A percentile compares a stretch with the other conserved stretches of the same genome.
Evolutionary conservation across 495 filamentous ascomycete genomes (phyloP).

Genomic region (Penicillium steckii): DNA sequence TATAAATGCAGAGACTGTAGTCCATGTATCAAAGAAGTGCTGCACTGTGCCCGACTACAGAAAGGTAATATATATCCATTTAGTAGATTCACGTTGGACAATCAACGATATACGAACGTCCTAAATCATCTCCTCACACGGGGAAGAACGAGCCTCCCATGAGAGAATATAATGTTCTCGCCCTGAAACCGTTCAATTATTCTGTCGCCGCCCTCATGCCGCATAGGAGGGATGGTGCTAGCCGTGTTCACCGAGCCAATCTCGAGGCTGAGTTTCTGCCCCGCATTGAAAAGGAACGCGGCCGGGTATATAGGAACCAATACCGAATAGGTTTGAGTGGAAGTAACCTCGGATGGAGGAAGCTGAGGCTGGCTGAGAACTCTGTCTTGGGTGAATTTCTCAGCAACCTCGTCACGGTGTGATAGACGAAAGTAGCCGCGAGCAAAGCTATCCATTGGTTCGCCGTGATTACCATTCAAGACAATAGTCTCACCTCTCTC

Average conservation of each 20-base stretch:
- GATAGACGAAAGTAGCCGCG: neutral
- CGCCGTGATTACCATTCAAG: neutral
- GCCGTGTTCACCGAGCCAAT: neutral
- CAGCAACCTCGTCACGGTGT: conserved; percentile 1
- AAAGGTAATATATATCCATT: too few relatives aligned
- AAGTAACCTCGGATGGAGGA: neutral
- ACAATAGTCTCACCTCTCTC: neutral
- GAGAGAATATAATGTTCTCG: neutral
- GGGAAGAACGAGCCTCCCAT: neutral
- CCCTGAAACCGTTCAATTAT: neutral
- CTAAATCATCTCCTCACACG: neutral
- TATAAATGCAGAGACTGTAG: too few relatives aligned
- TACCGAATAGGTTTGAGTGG: neutral
- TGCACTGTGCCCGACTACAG: too few relatives aligned
- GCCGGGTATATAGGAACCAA: neutral
- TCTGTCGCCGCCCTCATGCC: conserved; percentile 2
- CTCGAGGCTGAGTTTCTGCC: neutral
- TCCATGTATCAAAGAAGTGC: too few relatives aligned
- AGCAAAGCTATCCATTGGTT: conserved; percentile 1
- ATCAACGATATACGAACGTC: too few relatives aligned
- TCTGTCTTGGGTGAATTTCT: neutral
- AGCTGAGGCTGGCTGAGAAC: neutral
- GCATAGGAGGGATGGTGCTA: conserved; percentile 1
- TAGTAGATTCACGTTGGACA: too few relatives aligned
- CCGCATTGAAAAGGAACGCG: neutral